A percentile compares a stretch with the other conserved stretches of the same genome.
Conservation (phyloP, 2,329 filamentous ascomycete species). For the Purpureocillium takamizusanense region DNA sequence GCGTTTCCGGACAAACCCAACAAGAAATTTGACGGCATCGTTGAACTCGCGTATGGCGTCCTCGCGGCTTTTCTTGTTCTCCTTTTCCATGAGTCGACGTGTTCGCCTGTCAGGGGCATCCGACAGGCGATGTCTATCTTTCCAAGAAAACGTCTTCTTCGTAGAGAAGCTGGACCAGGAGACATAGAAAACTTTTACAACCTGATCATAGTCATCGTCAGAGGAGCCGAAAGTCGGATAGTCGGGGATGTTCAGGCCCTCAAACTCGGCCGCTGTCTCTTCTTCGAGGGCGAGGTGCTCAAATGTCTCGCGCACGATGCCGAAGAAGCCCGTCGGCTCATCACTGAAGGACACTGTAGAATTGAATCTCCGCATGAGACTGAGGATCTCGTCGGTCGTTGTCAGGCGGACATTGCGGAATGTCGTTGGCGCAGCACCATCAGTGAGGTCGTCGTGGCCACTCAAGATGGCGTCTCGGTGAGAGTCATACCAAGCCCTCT, state of each 20-base stretch:
- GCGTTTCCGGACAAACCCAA: conserved; percentile 82
- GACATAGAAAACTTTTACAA: conserved; percentile 73
- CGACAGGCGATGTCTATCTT: conserved; percentile 71
- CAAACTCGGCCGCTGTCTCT: conserved; percentile 61
- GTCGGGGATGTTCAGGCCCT: conserved; percentile 46
- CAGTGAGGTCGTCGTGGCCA: conserved; percentile 43
- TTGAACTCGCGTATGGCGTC: conserved; percentile 84
- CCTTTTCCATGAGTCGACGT: conserved; percentile 85
- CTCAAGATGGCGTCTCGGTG: conserved; percentile 79
- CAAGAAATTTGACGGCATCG: conserved; percentile 77
- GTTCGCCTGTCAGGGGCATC: conserved; percentile 82
- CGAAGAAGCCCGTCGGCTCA: conserved; percentile 74
- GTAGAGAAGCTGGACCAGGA: conserved; percentile 77
- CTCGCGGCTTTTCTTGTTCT: conserved; percentile 78
- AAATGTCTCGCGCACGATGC: conserved; percentile 68
- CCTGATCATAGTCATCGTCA: conserved; percentile 64
- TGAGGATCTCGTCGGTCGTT: conserved; percentile 69
- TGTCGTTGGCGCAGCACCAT: conserved; percentile 45
- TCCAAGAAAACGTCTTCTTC: conserved; percentile 80
- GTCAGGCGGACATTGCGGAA: conserved; percentile 65
- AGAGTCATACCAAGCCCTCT: conserved; percentile 95
- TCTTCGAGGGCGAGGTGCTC: conserved; percentile 75
- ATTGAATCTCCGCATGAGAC: conserved; percentile 73
- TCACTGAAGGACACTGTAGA: conserved; percentile 72
- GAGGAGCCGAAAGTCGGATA: conserved; percentile 80